Evolutionary conservation across 2,329 filamentous ascomycete species (phyloP).

Genomic region (Stagonosporopsis vannaccii): DNA sequence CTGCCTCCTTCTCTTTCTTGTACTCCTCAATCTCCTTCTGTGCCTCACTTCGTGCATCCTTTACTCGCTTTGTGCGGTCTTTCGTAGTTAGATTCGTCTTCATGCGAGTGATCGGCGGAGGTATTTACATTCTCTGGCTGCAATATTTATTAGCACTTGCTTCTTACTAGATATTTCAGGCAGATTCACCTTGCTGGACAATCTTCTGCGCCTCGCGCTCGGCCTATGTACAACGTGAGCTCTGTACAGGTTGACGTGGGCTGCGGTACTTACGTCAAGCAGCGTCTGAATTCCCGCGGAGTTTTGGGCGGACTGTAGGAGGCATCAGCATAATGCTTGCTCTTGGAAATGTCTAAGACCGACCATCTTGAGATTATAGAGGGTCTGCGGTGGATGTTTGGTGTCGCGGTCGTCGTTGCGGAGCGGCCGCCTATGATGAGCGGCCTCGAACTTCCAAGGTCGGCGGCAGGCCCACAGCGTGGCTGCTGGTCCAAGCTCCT

Average conservation of each 20-base stretch:
- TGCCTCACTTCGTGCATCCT: constrained; percentile 93
- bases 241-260: constrained; percentile 32
- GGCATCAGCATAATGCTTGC: constrained; percentile 31
- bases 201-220: constrained; percentile 99
- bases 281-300: constrained; percentile 98
- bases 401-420: constrained; percentile 29
- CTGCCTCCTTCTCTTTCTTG: constrained; percentile 84
- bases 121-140: constrained; percentile 84
- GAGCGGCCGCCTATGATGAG: constrained; percentile 35
- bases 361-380: constrained; percentile 37
- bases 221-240: constrained; percentile 68
- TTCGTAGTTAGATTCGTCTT: constrained; percentile 31
- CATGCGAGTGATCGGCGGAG: constrained; percentile 8
- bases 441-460: constrained; percentile 29
- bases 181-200: constrained; percentile 82
- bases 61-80: constrained; percentile 97
- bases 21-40: constrained; percentile 98
- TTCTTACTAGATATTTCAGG: background rate
- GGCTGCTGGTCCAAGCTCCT: constrained; percentile 42
- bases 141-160: constrained; percentile 23
- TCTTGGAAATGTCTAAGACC: background rate
- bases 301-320: constrained; percentile 88
- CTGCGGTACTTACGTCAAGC: constrained; percentile 78
- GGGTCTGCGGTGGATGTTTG: constrained; percentile 21
- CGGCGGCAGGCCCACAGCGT: constrained; percentile 24